These are phyloP conservation scores for Linum tenue DNA, from an alignment of 345 rosid species.

Conservation along the genomic window DNA sequence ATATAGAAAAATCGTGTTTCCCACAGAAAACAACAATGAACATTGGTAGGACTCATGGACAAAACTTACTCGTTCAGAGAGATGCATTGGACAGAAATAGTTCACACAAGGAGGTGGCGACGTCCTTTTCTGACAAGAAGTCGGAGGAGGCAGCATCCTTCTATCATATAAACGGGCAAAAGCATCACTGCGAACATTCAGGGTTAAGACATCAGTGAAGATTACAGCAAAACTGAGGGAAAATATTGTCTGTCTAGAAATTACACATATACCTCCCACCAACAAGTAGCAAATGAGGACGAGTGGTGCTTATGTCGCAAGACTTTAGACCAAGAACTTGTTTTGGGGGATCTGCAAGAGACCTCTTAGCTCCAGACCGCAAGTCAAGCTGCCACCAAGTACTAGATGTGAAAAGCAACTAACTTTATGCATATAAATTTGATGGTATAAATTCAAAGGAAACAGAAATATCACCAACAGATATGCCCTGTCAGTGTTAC, in stretches of 20 bases:
- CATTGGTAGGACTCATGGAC: background rate
- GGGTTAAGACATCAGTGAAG: slow-evolving; percentile 12
- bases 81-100: slow-evolving; percentile 98
- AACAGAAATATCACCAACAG: too few relatives aligned
- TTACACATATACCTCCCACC: slow-evolving; percentile 66
- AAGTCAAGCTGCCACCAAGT: slow-evolving; percentile 67
- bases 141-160: slow-evolving; percentile 83
- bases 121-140: slow-evolving; percentile 56
- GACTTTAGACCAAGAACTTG: slow-evolving; percentile 71
- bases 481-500: too few relatives aligned
- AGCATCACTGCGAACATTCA: slow-evolving; percentile 68
- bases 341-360: slow-evolving; percentile 75
- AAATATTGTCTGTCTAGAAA: background rate
- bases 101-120: slow-evolving; percentile 85
- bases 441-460: background rate
- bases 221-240: background rate
- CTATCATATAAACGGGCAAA: slow-evolving; percentile 96
- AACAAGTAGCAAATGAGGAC: slow-evolving; percentile 94
- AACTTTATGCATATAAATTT: background rate
- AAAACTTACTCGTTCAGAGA: slow-evolving; percentile 80
- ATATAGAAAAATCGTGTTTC: too few relatives aligned
- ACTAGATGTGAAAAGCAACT: slow-evolving; percentile 2
- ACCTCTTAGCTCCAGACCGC: slow-evolving; percentile 80
- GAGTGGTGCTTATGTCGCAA: slow-evolving; percentile 80
- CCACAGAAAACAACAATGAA: background rate